Percentiles rank a stretch among this genome's conserved stretches.
Conservation (phyloP, 163 green algal genomes). For the Chloromonas sp. region DNA sequence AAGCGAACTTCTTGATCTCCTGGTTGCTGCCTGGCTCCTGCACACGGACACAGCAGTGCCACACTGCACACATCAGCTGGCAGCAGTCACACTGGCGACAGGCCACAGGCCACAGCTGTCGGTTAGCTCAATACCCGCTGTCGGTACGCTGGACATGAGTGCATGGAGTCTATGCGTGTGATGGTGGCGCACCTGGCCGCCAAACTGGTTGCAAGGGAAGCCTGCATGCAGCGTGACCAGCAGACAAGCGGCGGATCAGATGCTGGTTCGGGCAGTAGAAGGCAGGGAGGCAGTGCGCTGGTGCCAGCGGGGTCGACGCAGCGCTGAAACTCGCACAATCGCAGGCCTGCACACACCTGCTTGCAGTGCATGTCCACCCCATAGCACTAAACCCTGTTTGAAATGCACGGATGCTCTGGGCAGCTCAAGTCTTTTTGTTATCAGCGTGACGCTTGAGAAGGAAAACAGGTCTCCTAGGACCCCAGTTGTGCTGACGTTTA, state of each 20-base stretch:
- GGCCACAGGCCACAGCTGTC: no score
- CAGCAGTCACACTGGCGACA: no score
- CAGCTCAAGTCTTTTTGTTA: conserved; percentile 4
- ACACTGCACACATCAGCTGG: background rate
- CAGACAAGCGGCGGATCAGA: background rate
- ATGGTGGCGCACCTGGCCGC: background rate
- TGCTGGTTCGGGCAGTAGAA: background rate
- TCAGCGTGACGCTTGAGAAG: background rate
- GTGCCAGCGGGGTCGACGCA: background rate
- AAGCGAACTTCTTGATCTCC: conserved; percentile 65
- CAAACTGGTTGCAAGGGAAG: conserved; percentile 53
- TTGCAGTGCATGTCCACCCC: background rate
- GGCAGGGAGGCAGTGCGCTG: background rate
- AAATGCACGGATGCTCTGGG: background rate
- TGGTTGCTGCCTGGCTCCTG: conserved; percentile 64
- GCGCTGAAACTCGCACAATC: background rate
- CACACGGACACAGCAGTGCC: conserved; percentile 13
- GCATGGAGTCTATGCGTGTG: no score
- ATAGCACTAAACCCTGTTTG: background rate
- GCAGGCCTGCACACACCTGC: background rate
- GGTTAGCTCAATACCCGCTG: no score
- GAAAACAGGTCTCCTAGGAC: no score
- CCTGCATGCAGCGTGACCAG: conserved; percentile 23
- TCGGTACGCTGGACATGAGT: no score
- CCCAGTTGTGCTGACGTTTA: no score